Base-by-base conservation (phyloP, 306 rosid genomes). In the Ceratonia siliqua region DNA sequence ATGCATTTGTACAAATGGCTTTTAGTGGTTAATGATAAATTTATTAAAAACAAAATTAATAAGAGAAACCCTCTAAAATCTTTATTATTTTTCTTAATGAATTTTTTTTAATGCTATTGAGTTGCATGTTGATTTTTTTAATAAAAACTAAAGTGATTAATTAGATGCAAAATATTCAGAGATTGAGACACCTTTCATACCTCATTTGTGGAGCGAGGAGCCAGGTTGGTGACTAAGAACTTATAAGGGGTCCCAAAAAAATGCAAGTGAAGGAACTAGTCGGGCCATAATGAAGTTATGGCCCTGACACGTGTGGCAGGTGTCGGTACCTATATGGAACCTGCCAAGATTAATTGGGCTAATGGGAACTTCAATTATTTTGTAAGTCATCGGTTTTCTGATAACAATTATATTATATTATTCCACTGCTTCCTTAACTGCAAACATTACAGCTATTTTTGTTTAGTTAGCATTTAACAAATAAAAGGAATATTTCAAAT, bases 301-400 rank as follows among this genome's bases (percentile, higher is more conserved):
- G 57, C 1, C 36, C 65, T 82, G 41, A 42, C 83, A 68, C 77
- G 82, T 77, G 70, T 48, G 28, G 12, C 36, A 35, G 18, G n/a
- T 41, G 64, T 71, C 58, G 82, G 79, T 25, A 25, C 58, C 49
- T 2, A 10, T 39, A 55, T 17, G 3, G 43, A 46, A 53, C 84
- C 82, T 58, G 57, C 78, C 42, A 20, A 27, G 11, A 18, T 18
- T 12, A 63, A 66, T 65, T 49, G n/a, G 3, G 10, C 35, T 48
- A 59, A 68, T 49, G 33, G 32, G 15, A 24, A 68, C 39, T 42
- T 54, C 65, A 39, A 25, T 43, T 66, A n/a, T 54, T 30, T 14
- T 65, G 21, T 36, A 18, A 73, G 32, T 32, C 28, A 55, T 4
- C 14, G 3, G n/a, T n/a, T n/a, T n/a, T n/a, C n/a, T n/a, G n/a